These are phyloP conservation scores for Arthroderma uncinatum DNA, from an alignment of 2,329 filamentous ascomycete genomes.

Conservation along the genomic window DNA sequence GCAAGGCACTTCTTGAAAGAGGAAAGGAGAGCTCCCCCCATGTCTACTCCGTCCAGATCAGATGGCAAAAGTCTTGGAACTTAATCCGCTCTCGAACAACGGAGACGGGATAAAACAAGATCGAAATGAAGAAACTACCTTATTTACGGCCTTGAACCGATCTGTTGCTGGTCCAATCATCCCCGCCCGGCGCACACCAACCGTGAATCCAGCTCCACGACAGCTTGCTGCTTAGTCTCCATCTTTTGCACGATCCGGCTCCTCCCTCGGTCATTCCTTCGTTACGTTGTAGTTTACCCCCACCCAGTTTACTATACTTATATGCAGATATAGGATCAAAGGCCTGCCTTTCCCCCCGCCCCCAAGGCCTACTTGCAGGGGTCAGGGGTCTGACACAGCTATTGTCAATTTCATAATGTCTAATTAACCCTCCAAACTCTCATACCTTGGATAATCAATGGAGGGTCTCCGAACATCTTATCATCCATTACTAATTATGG, in stretches of 20 bases:
- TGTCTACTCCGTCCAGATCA: background rate
- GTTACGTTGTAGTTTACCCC: background rate
- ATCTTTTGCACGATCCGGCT: background rate
- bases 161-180: background rate
- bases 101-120: background rate
- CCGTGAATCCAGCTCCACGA: background rate
- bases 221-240: background rate
- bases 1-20: background rate
- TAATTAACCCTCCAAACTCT: slow-evolving; percentile 1
- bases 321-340: background rate
- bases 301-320: background rate
- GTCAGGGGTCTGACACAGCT: background rate
- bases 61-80: background rate
- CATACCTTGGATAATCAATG: slow-evolving; percentile 1
- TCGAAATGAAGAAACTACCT: background rate
- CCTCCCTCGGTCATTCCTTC: background rate
- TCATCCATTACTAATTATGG: slow-evolving; percentile 1
- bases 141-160: background rate
- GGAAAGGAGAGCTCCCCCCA: background rate
- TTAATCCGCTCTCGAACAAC: background rate
- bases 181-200: background rate
- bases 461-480: background rate
- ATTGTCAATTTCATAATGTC: slow-evolving; percentile 1
- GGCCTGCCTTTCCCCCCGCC: background rate
- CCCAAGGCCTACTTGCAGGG: slow-evolving; percentile 1